Base-by-base conservation (phyloP, 345 rosid genomes). In the Aquilaria yunnanensis region DNA sequence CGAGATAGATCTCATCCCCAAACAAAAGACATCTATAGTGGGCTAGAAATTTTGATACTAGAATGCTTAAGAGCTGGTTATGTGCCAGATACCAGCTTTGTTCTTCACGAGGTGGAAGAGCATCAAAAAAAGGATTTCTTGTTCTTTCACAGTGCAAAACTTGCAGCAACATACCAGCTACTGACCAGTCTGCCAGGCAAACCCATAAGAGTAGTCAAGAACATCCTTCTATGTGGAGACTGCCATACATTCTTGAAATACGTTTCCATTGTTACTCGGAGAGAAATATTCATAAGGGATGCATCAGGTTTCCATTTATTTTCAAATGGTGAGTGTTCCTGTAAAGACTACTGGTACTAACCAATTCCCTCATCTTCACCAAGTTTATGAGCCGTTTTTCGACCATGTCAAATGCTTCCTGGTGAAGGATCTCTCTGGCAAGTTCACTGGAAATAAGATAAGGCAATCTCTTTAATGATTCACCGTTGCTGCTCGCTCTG, bases 101-200 rank as follows among this genome's bases (percentile, higher is more conserved):
- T 87, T 59, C 98, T 93, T 59, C 97, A 90, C 34, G 98, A 90
- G 51, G 86, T 93, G 0, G 98, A 82, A 67, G 97, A 93, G 80
- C 75, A 81, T 60, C 92, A 84, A 62, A 93, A 93, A 77, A 79
- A 83, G 76, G 77, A 68, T 46, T 93, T 89, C 83, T 69, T 87
- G 77, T 88, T 80, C 79, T 83, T 80, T 70, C 97, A 93, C 63
- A 90, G 98, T 51, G 92, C 94, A 32, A 93, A 93, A 74, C 85
- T 93, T 5, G 97, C 96, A 0, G 79, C 86, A 53, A 80, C 94
- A 12, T 93, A 81, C n/a, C 92, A 88, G 14, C 83, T 93, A 50
- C 76, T 93, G 59, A 66, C 32, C 75, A 77, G 78, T 31, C 74
- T 23, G 52, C 75, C 54, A 9, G 77, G 87, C 45, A 69, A 83